These are phyloP conservation scores for Phytophthora constricta DNA, from an alignment of 352 stramenopile species.

Conservation along the genomic window DNA sequence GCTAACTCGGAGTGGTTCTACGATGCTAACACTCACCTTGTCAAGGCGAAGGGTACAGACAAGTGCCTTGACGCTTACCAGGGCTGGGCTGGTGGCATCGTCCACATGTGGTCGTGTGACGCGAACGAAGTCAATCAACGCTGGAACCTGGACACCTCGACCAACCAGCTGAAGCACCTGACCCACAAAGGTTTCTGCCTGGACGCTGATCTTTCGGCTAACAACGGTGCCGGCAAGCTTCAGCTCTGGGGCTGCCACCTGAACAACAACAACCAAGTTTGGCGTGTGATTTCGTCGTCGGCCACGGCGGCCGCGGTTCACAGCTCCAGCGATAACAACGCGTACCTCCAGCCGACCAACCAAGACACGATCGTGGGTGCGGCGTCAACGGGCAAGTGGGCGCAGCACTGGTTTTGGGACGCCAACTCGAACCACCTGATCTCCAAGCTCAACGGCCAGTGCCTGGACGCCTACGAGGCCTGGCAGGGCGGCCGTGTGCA, in stretches of 20 bases:
- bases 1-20: constrained; percentile 52
- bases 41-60: constrained; percentile 52
- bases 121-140: constrained; percentile 51
- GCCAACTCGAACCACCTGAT: constrained; percentile 42
- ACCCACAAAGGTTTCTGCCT: constrained; percentile 65
- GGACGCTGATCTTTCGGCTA: constrained; percentile 51
- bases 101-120: constrained; percentile 52
- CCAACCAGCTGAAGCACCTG: constrained; percentile 52
- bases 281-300: constrained; percentile 41
- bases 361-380: constrained; percentile 42
- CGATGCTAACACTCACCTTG: constrained; percentile 42
- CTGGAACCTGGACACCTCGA: constrained; percentile 45
- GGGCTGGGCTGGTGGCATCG: constrained; percentile 48
- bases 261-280: constrained; percentile 71
- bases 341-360: constrained; percentile 41
- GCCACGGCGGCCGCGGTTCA: constrained; percentile 40
- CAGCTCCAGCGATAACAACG: constrained; percentile 27
- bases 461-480: constrained; percentile 68
- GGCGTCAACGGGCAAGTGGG: constrained; percentile 17
- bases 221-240: constrained; percentile 29
- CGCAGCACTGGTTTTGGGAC: constrained; percentile 63
- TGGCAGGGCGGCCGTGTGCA: constrained; percentile 63
- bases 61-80: constrained; percentile 73
- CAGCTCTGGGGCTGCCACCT: constrained; percentile 60
- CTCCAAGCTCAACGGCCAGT: constrained; percentile 55